Conservation (phyloP, 768 basidiomycete genomes). For the Russula griseocarnosa region DNA sequence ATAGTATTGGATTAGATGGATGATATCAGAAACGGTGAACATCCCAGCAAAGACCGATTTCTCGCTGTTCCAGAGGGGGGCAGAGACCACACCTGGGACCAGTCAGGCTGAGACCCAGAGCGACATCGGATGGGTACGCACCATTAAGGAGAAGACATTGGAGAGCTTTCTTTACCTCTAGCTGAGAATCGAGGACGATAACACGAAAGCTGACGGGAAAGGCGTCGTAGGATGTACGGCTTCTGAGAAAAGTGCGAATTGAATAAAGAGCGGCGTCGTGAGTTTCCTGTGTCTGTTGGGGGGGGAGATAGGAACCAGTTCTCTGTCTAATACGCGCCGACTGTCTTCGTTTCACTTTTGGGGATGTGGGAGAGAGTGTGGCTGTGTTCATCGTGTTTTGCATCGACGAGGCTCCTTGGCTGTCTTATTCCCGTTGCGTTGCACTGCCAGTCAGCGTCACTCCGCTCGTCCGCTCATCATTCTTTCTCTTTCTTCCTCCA, state of each 20-base stretch:
- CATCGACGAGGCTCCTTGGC: not conserved
- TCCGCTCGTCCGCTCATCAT: not conserved
- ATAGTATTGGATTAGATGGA: slow-evolving; percentile 98
- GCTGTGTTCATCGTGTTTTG: slow-evolving; percentile 39
- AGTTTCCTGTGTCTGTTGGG: slow-evolving; percentile 49
- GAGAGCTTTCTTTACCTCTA: slow-evolving; percentile 93
- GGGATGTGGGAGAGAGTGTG: slow-evolving; percentile 51
- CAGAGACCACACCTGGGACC: slow-evolving; percentile 85
- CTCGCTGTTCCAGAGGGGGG: slow-evolving; percentile 96
- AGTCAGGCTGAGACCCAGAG: slow-evolving; percentile 14
- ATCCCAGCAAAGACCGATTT: slow-evolving; percentile 92
- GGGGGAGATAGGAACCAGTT: slow-evolving; percentile 56
- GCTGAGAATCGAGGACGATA: slow-evolving; percentile 93
- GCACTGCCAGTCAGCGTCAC: not conserved
- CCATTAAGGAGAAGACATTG: slow-evolving; percentile 83
- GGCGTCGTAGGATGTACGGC: slow-evolving; percentile 89
- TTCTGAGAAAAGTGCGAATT: slow-evolving; percentile 80
- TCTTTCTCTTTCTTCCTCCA: not conserved
- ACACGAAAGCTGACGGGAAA: slow-evolving; percentile 96
- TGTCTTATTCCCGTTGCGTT: too few species aligned
- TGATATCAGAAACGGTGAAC: slow-evolving; percentile 99
- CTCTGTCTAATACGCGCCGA: slow-evolving; percentile 53
- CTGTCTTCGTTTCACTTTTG: slow-evolving; percentile 49
- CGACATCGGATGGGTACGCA: slow-evolving; percentile 30
- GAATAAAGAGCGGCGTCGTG: slow-evolving; percentile 64